Percentiles rank a stretch among this genome's conserved stretches.
phyloP scores from a whole-genome alignment of 2,329 filamentous ascomycete genomes.

The Curvularia eragrostidis region DNA sequence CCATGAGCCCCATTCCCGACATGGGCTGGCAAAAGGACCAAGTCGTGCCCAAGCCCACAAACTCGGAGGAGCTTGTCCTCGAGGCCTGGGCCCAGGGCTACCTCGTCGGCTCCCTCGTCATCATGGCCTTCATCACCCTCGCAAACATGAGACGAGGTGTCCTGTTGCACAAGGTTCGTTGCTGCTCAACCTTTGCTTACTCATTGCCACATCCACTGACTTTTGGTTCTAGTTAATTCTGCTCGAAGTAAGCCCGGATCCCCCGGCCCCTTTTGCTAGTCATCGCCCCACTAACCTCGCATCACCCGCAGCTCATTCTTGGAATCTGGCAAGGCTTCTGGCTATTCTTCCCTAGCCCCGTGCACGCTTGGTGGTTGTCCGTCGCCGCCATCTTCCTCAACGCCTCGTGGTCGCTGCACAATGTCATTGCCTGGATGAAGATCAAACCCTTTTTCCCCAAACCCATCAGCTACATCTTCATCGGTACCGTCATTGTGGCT shows the following conservation, averaged over 20 bases:
- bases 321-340: slow-evolving; percentile 66
- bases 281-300: slow-evolving; percentile 2
- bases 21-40: slow-evolving; percentile 20
- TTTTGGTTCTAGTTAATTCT: slow-evolving; percentile 51
- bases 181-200: background rate
- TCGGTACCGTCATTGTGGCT: slow-evolving; percentile 63
- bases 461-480: slow-evolving; percentile 62
- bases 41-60: slow-evolving; percentile 40
- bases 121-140: slow-evolving; percentile 57
- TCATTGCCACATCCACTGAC: slow-evolving; percentile 25
- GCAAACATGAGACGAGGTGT: slow-evolving; percentile 58
- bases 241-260: slow-evolving; percentile 39
- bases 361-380: slow-evolving; percentile 70
- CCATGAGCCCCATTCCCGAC: slow-evolving; percentile 29
- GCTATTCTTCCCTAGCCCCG: slow-evolving; percentile 62
- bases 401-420: slow-evolving; percentile 69
- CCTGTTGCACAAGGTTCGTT: slow-evolving; percentile 54
- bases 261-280: background rate
- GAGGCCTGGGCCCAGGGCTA: slow-evolving; percentile 52
- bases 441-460: slow-evolving; percentile 65
- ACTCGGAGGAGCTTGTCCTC: slow-evolving; percentile 45
- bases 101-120: slow-evolving; percentile 53
- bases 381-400: slow-evolving; percentile 67
- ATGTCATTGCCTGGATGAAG: slow-evolving; percentile 72
- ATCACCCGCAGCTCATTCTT: slow-evolving; percentile 57